Conservation (phyloP, 1,284 basidiomycete genomes). For the Phaffia rhodozyma region DNA sequence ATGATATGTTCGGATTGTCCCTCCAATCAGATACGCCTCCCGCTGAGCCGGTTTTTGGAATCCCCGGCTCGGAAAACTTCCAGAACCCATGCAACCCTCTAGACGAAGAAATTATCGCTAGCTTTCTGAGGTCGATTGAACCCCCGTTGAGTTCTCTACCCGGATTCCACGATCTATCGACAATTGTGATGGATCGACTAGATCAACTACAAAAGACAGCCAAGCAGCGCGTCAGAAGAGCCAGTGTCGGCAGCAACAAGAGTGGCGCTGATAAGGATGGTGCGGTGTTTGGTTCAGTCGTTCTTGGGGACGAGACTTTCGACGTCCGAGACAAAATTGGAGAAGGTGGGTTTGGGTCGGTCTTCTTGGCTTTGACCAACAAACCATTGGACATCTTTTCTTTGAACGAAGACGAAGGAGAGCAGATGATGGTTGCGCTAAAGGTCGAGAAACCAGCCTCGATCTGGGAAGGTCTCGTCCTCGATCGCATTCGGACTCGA, state of each 20-base stretch:
- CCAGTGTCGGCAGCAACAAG: slow-evolving; percentile 21
- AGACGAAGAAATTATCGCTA: slow-evolving; percentile 52
- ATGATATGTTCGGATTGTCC: no score
- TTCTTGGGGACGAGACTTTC: slow-evolving; percentile 51
- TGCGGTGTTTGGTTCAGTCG: slow-evolving; percentile 23
- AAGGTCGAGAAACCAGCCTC: slow-evolving; percentile 85
- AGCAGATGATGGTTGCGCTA: slow-evolving; percentile 55
- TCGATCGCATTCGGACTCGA: slow-evolving; percentile 60
- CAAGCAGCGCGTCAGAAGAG: slow-evolving; percentile 35
- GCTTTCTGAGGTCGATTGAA: slow-evolving; percentile 52
- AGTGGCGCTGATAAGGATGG: slow-evolving; percentile 14
- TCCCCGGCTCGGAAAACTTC: slow-evolving; percentile 10
- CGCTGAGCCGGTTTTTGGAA: not conserved
- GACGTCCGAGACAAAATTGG: slow-evolving; percentile 76
- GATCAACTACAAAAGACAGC: slow-evolving; percentile 45
- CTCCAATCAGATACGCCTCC: slow-evolving; percentile 1
- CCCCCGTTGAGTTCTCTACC: slow-evolving; percentile 45
- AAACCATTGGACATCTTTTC: slow-evolving; percentile 45
- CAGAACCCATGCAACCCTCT: slow-evolving; percentile 85
- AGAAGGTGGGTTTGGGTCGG: slow-evolving; percentile 91
- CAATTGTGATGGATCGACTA: slow-evolving; percentile 47
- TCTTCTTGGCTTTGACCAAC: slow-evolving; percentile 54
- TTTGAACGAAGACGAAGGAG: slow-evolving; percentile 41
- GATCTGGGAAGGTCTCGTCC: slow-evolving; percentile 85
- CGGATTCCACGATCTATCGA: slow-evolving; percentile 53